Percentiles rank a stretch among this genome's conserved stretches.
phyloP scores from a whole-genome alignment of 257 asterid species.

The Cinchona pubescens region DNA sequence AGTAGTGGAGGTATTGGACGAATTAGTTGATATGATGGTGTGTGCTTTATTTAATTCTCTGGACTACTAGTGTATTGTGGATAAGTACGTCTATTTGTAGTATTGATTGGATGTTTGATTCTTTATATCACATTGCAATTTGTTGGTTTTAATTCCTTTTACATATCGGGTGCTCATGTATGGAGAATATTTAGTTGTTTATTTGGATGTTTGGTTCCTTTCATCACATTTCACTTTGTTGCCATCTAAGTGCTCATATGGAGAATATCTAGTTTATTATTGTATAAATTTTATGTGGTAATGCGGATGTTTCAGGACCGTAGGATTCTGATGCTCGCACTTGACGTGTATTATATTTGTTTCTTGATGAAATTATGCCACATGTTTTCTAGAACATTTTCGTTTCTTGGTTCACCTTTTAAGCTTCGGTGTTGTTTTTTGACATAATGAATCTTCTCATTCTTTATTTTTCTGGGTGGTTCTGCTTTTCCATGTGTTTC shows the following conservation, averaged over 20 bases:
- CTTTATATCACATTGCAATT: slow-evolving; percentile 23
- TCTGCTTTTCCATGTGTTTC: slow-evolving; percentile 29
- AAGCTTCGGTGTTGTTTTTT: slow-evolving; percentile 42
- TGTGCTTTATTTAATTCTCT: slow-evolving; percentile 23
- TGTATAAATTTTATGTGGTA: slow-evolving; percentile 29
- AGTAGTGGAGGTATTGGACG: slow-evolving; percentile 38
- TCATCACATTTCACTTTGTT: slow-evolving; percentile 37
- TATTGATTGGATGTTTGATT: slow-evolving; percentile 44
- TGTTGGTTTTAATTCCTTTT: background rate
- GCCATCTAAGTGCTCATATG: slow-evolving; percentile 39
- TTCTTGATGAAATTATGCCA: slow-evolving; percentile 36
- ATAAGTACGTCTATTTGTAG: slow-evolving; percentile 23
- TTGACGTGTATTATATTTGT: slow-evolving; percentile 32
- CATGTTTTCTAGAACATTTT: slow-evolving; percentile 11
- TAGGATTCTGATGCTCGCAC: slow-evolving; percentile 58
- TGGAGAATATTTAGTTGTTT: slow-evolving; percentile 41
- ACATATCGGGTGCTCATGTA: slow-evolving; percentile 29
- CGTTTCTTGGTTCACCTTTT: slow-evolving; percentile 12
- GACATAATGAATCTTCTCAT: slow-evolving; percentile 40
- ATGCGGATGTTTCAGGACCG: slow-evolving; percentile 44
- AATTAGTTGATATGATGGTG: slow-evolving; percentile 36
- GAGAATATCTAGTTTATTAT: slow-evolving; percentile 42
- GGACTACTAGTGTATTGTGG: background rate
- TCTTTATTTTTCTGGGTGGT: slow-evolving; percentile 32
- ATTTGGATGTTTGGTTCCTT: slow-evolving; percentile 39